Percentiles rank a stretch among this genome's conserved stretches.
These are phyloP conservation scores for Penicillium coprophilum DNA, from an alignment of 495 filamentous ascomycete species.

Conservation along the genomic window DNA sequence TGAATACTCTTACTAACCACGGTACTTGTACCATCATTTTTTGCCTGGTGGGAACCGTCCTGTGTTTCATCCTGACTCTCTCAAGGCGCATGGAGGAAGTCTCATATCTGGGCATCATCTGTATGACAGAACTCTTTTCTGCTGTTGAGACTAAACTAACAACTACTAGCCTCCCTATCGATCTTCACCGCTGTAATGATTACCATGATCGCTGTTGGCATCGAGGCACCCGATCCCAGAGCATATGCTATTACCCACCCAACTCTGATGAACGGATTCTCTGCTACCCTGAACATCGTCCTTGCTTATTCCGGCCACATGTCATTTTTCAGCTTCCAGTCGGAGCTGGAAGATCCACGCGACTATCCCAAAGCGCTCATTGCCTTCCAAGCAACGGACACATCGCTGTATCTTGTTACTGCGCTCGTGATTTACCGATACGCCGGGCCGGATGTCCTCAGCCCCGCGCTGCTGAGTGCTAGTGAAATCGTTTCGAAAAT, in stretches of 20 bases:
- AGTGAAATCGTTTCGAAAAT: constrained; percentile 54
- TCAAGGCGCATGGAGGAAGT: constrained; percentile 6
- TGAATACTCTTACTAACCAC: constrained; percentile 64
- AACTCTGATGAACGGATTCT: constrained; percentile 45
- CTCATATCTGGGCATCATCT: not conserved
- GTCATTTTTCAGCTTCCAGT: constrained; percentile 65
- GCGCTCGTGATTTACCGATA: constrained; percentile 56
- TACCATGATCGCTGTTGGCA: constrained; percentile 60
- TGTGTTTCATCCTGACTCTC: constrained; percentile 18
- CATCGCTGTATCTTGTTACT: constrained; percentile 51
- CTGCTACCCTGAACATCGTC: constrained; percentile 27
- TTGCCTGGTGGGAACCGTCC: constrained; percentile 31
- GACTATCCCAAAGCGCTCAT: constrained; percentile 59
- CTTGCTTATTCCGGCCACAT: constrained; percentile 19
- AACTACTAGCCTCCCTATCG: constrained; percentile 51
- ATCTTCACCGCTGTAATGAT: constrained; percentile 63
- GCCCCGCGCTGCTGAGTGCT: constrained; percentile 64
- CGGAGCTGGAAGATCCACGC: constrained; percentile 60
- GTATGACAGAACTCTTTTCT: not conserved
- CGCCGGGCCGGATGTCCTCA: constrained; percentile 58
- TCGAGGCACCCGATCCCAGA: constrained; percentile 27
- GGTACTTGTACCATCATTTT: constrained; percentile 68
- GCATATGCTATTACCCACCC: constrained; percentile 16
- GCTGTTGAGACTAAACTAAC: not conserved
- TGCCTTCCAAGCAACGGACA: constrained; percentile 52